These are phyloP conservation scores for Lachancea quebecensis DNA, from an alignment of 805 yeast species.

Conservation along the genomic window DNA sequence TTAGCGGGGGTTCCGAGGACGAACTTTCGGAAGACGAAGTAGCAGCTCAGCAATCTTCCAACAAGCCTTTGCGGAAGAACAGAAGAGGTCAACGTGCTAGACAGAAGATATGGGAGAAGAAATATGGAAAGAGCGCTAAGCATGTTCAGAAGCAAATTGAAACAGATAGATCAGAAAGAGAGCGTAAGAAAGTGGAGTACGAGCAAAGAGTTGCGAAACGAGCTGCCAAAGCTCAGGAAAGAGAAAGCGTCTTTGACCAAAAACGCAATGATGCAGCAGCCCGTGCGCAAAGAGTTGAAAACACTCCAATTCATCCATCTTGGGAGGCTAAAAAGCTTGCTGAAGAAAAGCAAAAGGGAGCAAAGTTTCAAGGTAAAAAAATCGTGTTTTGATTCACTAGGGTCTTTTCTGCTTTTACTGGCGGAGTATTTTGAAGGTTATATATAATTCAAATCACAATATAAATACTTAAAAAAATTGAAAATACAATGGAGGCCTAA, in stretches of 20 bases:
- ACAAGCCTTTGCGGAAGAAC: conserved; percentile 57
- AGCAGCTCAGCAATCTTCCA: conserved; percentile 33
- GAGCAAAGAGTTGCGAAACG: conserved; percentile 70
- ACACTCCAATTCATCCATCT: conserved; percentile 75
- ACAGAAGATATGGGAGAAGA: conserved; percentile 92
- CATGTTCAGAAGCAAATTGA: conserved; percentile 68
- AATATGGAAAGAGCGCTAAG: conserved; percentile 76
- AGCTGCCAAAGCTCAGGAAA: conserved; percentile 40
- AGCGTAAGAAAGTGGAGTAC: conserved; percentile 53
- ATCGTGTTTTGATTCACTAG: conserved; percentile 33
- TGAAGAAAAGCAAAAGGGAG: conserved; percentile 57
- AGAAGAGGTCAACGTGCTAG: conserved; percentile 97
- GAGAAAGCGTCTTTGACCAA: conserved; percentile 18
- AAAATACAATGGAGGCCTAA: background rate
- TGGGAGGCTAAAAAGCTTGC: conserved; percentile 87
- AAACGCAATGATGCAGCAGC: conserved; percentile 5
- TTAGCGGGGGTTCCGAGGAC: conserved; percentile 75
- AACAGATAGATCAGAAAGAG: conserved; percentile 47
- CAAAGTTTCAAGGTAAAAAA: conserved; percentile 79
- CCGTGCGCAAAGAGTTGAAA: conserved; percentile 15
- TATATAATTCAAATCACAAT: background rate
- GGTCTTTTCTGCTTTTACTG: too few relatives aligned
- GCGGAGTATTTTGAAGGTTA: background rate
- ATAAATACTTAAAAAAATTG: background rate
- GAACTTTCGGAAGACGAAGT: conserved; percentile 43